phyloP scores from a whole-genome alignment of 352 stramenopile species.

The Globisporangium irregulare region DNA sequence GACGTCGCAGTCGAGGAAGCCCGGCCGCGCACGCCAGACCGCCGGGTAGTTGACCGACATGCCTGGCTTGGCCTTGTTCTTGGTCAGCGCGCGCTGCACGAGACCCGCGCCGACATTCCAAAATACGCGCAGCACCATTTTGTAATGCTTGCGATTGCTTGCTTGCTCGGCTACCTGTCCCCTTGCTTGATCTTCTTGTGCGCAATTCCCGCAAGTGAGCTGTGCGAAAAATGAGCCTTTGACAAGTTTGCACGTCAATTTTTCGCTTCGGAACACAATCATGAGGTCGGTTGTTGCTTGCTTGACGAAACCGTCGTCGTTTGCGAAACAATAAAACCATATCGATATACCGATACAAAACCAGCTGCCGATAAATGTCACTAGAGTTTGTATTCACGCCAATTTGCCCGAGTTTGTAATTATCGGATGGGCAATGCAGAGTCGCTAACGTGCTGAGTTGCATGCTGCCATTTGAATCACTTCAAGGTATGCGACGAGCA shows the following conservation, averaged over 20 bases:
- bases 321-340: not conserved
- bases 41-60: conserved; percentile 62
- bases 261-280: conserved; percentile 3
- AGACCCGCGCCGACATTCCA: conserved; percentile 64
- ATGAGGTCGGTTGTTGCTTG: not conserved
- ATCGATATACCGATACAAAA: too few species aligned
- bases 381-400: not conserved
- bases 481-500: not conserved
- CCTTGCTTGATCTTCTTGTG: not conserved
- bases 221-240: not conserved
- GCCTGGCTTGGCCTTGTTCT: conserved; percentile 40
- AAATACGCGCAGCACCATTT: conserved; percentile 66
- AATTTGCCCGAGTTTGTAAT: not conserved
- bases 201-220: not conserved
- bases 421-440: not conserved
- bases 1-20: conserved; percentile 77
- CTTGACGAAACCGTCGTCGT: not conserved
- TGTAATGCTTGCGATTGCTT: not conserved
- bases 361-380: too few species aligned
- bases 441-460: too few species aligned
- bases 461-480: too few species aligned
- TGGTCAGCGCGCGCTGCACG: conserved; percentile 52
- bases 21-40: conserved; percentile 62
- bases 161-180: not conserved
- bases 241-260: conserved; percentile 6